Conservation (phyloP, 495 filamentous ascomycete species). For the Xylaria bambusicola region DNA sequence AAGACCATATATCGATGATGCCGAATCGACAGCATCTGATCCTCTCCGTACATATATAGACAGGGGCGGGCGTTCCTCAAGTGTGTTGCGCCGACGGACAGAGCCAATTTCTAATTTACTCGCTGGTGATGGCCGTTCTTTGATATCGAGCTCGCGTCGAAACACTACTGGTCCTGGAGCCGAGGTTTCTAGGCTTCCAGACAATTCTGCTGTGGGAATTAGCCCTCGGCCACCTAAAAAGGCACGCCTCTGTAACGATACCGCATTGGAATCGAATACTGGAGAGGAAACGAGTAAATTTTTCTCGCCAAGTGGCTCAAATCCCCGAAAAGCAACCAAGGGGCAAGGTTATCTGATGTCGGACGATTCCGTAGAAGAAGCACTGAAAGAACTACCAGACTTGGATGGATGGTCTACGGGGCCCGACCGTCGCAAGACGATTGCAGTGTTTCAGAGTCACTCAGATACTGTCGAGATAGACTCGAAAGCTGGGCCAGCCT, state of each 20-base stretch:
- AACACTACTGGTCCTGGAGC: constrained; percentile 29
- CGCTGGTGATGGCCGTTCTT: constrained; percentile 17
- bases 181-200: constrained; percentile 20
- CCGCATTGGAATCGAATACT: constrained; percentile 18
- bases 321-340: constrained; percentile 23
- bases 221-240: constrained; percentile 48
- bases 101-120: constrained; percentile 44
- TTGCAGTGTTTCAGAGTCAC: constrained; percentile 31
- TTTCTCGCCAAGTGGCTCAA: constrained; percentile 33
- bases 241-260: constrained; percentile 45
- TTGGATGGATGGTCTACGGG: constrained; percentile 27
- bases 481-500: background rate
- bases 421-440: constrained; percentile 24
- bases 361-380: constrained; percentile 51
- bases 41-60: constrained; percentile 25
- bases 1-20: constrained; percentile 46
- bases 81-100: constrained; percentile 39
- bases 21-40: constrained; percentile 5
- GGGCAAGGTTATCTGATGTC: constrained; percentile 41
- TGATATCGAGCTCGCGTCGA: constrained; percentile 35
- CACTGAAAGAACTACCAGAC: constrained; percentile 44
- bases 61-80: constrained; percentile 20
- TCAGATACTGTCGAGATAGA: constrained; percentile 16
- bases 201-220: constrained; percentile 9
- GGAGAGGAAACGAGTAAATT: constrained; percentile 44